Percentiles rank a stretch among this genome's conserved stretches.
These are phyloP conservation scores for Candida insectorum DNA, from an alignment of 805 yeast genomes.

Conservation along the genomic window DNA sequence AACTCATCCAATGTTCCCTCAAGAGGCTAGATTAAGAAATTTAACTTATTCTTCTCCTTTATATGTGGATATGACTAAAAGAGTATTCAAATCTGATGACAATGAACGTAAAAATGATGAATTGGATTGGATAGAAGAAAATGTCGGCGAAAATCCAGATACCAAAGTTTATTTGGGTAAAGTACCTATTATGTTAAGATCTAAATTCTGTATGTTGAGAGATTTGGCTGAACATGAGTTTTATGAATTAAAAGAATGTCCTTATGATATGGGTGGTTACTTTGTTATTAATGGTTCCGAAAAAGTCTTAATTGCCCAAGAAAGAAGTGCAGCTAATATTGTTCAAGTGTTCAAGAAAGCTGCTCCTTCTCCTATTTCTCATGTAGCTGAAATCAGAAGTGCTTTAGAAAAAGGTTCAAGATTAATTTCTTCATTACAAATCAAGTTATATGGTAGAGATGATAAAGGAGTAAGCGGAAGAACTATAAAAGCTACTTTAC, in stretches of 20 bases:
- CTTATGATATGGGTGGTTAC: conserved; percentile 99
- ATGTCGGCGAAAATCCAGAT: conserved; percentile 55
- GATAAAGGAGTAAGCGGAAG: conserved; percentile 66
- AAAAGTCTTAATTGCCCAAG: conserved; percentile 97
- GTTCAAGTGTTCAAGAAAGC: conserved; percentile 98
- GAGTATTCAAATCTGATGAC: conserved; percentile 81
- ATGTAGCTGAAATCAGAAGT: conserved; percentile 93
- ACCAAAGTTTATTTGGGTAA: conserved; percentile 87
- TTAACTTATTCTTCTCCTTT: conserved; percentile 94
- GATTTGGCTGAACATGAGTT: conserved; percentile 90
- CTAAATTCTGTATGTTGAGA: conserved; percentile 90
- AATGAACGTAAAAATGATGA: conserved; percentile 43
- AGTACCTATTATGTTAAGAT: conserved; percentile 96
- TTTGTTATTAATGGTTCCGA: conserved; percentile 98
- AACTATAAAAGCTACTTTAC: conserved; percentile 92
- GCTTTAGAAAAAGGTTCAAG: conserved; percentile 98
- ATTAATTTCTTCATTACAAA: conserved; percentile 89
- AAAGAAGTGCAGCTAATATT: conserved; percentile 96
- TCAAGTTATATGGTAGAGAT: conserved; percentile 83
- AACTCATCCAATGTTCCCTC: conserved; percentile 98
- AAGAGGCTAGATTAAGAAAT: conserved; percentile 95
- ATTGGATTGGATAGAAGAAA: conserved; percentile 52
- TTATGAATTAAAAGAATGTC: conserved; percentile 95
- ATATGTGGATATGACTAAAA: conserved; percentile 92
- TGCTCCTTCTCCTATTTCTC: conserved; percentile 94